A percentile compares a stretch with the other conserved stretches of the same genome.
Evolutionary conservation across 176 grass and related monocot species (phyloP).

Genomic region (Carex scoparia): DNA sequence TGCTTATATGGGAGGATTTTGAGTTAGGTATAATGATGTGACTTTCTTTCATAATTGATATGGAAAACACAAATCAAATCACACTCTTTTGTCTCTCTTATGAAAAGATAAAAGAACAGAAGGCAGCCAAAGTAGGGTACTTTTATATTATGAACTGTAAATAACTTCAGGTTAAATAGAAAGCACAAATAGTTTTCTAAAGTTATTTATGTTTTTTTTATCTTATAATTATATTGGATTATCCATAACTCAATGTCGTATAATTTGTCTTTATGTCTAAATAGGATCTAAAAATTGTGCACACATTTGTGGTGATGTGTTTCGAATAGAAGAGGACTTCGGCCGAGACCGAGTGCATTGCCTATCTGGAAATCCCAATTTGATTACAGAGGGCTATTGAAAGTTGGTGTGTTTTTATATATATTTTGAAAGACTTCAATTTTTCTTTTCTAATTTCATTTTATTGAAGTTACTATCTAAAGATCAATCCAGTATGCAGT

Average conservation of each 20-base stretch:
- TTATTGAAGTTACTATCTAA: background rate
- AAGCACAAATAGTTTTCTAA: background rate
- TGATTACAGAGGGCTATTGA: constrained; percentile 83
- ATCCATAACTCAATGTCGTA: background rate
- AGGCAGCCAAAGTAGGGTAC: background rate
- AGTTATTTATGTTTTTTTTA: background rate
- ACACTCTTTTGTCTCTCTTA: background rate
- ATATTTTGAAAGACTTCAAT: background rate
- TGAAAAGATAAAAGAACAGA: background rate
- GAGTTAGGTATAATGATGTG: background rate
- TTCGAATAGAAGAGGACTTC: constrained; percentile 81
- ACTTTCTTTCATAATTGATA: background rate
- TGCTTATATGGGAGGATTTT: background rate
- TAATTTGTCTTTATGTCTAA: background rate
- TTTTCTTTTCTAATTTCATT: background rate
- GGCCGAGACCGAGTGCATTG: constrained; percentile 69
- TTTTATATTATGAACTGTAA: background rate
- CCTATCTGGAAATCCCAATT: constrained; percentile 46
- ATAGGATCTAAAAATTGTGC: constrained; percentile 91
- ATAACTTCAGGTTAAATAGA: background rate
- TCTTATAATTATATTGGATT: background rate
- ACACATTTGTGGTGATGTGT: constrained; percentile 65
- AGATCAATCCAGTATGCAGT: background rate
- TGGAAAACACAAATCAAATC: background rate
- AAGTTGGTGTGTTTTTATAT: constrained; percentile 55